These are phyloP conservation scores for Coniochaeta sp. DNA, from an alignment of 2,329 filamentous ascomycete species.

Conservation along the genomic window DNA sequence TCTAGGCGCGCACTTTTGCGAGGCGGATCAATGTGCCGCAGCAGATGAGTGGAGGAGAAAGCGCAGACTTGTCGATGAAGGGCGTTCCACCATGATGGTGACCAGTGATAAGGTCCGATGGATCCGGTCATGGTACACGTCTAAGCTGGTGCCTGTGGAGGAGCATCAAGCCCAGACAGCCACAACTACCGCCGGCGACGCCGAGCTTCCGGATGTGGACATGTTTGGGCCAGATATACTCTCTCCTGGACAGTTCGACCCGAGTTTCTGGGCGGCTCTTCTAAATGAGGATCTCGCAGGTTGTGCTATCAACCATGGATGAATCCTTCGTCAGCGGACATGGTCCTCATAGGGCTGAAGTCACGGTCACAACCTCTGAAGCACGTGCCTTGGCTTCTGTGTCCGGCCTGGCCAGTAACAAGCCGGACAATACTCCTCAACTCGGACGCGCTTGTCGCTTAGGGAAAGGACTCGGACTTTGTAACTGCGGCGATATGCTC, in stretches of 20 bases:
- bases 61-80: slow-evolving; percentile 17
- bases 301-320: neutral
- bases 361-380: neutral
- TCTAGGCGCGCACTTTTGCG: slow-evolving; percentile 22
- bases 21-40: slow-evolving; percentile 19
- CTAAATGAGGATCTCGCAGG: neutral
- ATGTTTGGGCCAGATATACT: neutral
- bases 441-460: neutral
- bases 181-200: neutral
- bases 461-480: neutral
- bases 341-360: neutral
- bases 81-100: slow-evolving; percentile 20
- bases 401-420: neutral
- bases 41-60: slow-evolving; percentile 14
- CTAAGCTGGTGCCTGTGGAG: slow-evolving; percentile 5
- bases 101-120: slow-evolving; percentile 28
- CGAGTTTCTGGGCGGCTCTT: neutral
- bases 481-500: neutral
- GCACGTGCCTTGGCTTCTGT: neutral
- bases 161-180: neutral
- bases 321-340: neutral
- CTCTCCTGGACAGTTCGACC: neutral
- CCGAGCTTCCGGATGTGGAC: neutral
- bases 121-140: slow-evolving; percentile 31
- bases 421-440: neutral